Evolutionary conservation across 1,139 yeast species (phyloP).

Genomic region (Williopsis jadinii): DNA sequence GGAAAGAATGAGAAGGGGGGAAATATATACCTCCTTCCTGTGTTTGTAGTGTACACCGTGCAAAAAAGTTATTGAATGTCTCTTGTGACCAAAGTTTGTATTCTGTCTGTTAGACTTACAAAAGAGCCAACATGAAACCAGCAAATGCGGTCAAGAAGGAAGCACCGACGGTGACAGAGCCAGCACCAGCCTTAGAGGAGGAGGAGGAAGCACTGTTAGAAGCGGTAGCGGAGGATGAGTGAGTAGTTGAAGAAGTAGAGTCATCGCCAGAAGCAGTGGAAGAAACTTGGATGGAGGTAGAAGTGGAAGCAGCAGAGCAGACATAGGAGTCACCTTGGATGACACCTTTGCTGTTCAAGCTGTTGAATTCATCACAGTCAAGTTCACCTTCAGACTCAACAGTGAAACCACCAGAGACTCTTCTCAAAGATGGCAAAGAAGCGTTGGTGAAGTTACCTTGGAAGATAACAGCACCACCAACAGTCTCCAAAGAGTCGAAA

Average conservation of each 20-base stretch:
- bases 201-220: constrained; percentile 21
- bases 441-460: constrained; percentile 79
- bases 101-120: constrained; percentile 31
- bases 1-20: not conserved
- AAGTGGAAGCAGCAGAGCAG: constrained; percentile 66
- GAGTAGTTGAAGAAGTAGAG: constrained; percentile 25
- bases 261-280: constrained; percentile 33
- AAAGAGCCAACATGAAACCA: constrained; percentile 57
- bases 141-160: constrained; percentile 51
- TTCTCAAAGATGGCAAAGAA: constrained; percentile 59
- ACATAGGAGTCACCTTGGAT: constrained; percentile 85
- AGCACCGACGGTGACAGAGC: constrained; percentile 32
- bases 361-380: constrained; percentile 72
- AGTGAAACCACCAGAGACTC: constrained; percentile 88
- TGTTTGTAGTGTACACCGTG: too few species aligned
- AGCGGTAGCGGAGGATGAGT: constrained; percentile 26
- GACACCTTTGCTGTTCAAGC: constrained; percentile 61
- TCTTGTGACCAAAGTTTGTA: too few species aligned
- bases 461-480: constrained; percentile 84
- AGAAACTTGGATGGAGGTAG: constrained; percentile 41
- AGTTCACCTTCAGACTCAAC: constrained; percentile 66
- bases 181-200: constrained; percentile 27
- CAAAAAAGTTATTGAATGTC: too few species aligned
- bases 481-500: constrained; percentile 63
- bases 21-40: too few species aligned